Evolutionary conservation across 441 rosid species (phyloP).

Genomic region (Populus tomentosa): DNA sequence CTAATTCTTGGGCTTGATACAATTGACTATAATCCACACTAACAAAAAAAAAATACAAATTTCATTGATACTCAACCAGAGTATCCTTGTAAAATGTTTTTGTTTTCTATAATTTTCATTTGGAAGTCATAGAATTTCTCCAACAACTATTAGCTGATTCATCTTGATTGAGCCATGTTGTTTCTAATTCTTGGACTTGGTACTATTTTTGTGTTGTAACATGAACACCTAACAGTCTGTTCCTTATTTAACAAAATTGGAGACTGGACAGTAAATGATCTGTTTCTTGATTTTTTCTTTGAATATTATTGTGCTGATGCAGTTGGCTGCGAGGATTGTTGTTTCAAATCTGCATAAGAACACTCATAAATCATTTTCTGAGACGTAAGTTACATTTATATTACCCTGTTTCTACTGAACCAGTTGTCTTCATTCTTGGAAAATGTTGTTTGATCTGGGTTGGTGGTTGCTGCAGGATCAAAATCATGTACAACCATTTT

Average conservation of each 20-base stretch:
- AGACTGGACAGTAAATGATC: background rate
- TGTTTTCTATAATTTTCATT: background rate
- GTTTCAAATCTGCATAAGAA: conserved; percentile 92
- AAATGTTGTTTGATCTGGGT: background rate
- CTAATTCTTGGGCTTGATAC: background rate
- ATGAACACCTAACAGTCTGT: background rate
- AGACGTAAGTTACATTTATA: conserved; percentile 52
- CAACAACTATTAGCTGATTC: too few relatives aligned
- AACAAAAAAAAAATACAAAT: too few relatives aligned
- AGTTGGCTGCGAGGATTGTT: conserved; percentile 92
- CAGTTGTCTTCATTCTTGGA: too few relatives aligned
- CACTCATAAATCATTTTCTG: conserved; percentile 77
- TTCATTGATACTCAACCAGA: too few relatives aligned
- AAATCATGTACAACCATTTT: conserved; percentile 70
- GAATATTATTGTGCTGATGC: conserved; percentile 16
- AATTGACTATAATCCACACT: too few relatives aligned
- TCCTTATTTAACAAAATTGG: background rate
- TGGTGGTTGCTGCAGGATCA: conserved; percentile 44
- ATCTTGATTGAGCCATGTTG: background rate
- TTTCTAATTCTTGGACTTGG: background rate
- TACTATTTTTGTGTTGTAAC: background rate
- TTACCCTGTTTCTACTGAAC: background rate
- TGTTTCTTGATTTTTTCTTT: background rate
- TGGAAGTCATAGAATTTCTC: background rate
- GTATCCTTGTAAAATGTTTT: too few relatives aligned